Base-by-base conservation (phyloP, 2,329 filamentous ascomycete genomes). In the Aspergillus flavus region DNA sequence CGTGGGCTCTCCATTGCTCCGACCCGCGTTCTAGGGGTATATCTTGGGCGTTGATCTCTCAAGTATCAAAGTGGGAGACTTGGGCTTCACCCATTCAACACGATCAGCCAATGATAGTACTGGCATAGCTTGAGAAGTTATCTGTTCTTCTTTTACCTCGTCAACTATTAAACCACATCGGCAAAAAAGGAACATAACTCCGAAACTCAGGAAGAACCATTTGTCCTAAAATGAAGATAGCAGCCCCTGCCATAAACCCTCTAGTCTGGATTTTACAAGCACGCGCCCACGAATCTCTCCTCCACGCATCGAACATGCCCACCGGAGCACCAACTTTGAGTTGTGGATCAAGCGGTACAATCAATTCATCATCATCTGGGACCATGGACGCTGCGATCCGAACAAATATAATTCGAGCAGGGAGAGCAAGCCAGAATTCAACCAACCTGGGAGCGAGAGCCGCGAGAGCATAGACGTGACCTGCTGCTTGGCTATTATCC, bases 211-310 rank as follows among this genome's bases (percentile, higher is more conserved):
- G 48, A 50, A 50, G 14, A n/a, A 52, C 48, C 48, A 52, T 3
- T 52, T 52, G 26, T 1, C 48, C 48, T 30, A 52, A 52, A n/a
- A 52, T 26, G 48, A 52, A 32, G 30, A 52, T n/a, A 52, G 23
- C 48, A 52, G 26, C 11, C 48, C 48, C 48, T 52, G 48, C 48
- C 32, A 52, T 52, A 52, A 52, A 30, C 11, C 46, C 48, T 6
- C 26, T 52, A 30, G 48, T 52, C 26, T 52, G 48, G 30, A 52
- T 52, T 52, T 52, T 52, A 52, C 48, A 52, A 52, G 48, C 26
- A 50, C 46, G 46, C 46, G 46, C 46, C 46, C 46, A 50, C 46
- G 46, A 30, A 30, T 52, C 46, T 30, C 30, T 52, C 46, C 26
- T 52, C 46, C 46, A 52, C 26, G 26, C 46, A n/a, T n/a, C 46